A percentile compares a stretch with the other conserved stretches of the same genome.
Evolutionary conservation across 495 filamentous ascomycete genomes (phyloP).

Genomic region (Aspergillus homomorphus): DNA sequence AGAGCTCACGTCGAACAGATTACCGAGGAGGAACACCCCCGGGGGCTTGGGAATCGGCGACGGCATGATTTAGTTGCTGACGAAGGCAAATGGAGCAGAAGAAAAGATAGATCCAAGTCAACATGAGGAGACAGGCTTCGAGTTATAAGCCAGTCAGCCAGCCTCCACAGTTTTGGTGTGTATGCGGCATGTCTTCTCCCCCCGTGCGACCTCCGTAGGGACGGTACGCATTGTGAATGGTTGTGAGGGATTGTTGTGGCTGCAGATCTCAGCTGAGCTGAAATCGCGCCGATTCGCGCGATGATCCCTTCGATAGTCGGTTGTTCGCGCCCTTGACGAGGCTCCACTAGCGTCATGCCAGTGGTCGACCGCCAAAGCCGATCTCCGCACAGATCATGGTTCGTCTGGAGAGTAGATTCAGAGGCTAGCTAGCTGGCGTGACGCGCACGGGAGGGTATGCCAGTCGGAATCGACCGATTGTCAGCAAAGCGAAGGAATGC

Average conservation of each 20-base stretch:
- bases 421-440: conserved; percentile 19
- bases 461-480: conserved; percentile 13
- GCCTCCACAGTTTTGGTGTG: background rate
- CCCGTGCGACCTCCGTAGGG: conserved; percentile 14
- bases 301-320: conserved; percentile 12
- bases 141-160: conserved; percentile 8
- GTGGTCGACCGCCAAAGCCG: conserved; percentile 12
- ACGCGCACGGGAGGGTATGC: conserved; percentile 5
- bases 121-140: background rate
- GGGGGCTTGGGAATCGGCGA: conserved; percentile 60
- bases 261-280: conserved; percentile 20
- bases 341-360: conserved; percentile 9
- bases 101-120: background rate
- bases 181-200: background rate
- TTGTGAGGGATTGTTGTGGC: conserved; percentile 12
- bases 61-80: conserved; percentile 29
- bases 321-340: conserved; percentile 4
- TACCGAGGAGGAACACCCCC: conserved; percentile 65
- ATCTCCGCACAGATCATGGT: conserved; percentile 30
- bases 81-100: background rate
- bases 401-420: conserved; percentile 18
- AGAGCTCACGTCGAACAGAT: conserved; percentile 60
- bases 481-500: conserved; percentile 7
- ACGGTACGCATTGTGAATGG: conserved; percentile 10
- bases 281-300: conserved; percentile 6